Conservation (phyloP, 805 yeast genomes). For the Hanseniaspora thailandica region DNA sequence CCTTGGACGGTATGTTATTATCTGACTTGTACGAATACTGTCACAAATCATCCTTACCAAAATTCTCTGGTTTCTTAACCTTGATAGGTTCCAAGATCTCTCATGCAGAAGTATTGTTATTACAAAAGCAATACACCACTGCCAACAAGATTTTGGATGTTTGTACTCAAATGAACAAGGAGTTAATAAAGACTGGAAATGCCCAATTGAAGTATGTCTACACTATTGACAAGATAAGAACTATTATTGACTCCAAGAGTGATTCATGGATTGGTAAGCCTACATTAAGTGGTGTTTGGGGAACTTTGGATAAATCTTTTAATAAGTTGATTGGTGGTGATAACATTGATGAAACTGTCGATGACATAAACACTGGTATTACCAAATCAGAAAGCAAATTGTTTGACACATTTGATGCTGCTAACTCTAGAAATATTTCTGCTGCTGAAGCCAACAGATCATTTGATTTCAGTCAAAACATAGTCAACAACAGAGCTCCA, state of each 20-base stretch:
- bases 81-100: conserved; percentile 48
- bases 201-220: conserved; percentile 28
- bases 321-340: conserved; percentile 81
- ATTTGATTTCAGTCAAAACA: background rate
- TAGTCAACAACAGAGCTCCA: background rate
- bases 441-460: conserved; percentile 27
- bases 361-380: conserved; percentile 29
- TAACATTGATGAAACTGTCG: conserved; percentile 33
- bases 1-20: conserved; percentile 40
- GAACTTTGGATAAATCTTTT: conserved; percentile 69
- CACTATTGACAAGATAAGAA: conserved; percentile 32
- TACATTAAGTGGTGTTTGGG: conserved; percentile 75
- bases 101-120: conserved; percentile 62
- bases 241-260: conserved; percentile 39
- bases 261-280: conserved; percentile 74
- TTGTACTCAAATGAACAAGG: conserved; percentile 32
- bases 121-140: conserved; percentile 44
- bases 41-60: conserved; percentile 24
- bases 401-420: conserved; percentile 61
- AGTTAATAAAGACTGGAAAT: conserved; percentile 30
- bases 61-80: conserved; percentile 36
- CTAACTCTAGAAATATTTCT: conserved; percentile 48
- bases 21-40: conserved; percentile 62
- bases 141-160: conserved; percentile 55
- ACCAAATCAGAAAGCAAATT: conserved; percentile 34